Conservation (phyloP, 148 eudicot species). For the Polygonum aviculare region DNA sequence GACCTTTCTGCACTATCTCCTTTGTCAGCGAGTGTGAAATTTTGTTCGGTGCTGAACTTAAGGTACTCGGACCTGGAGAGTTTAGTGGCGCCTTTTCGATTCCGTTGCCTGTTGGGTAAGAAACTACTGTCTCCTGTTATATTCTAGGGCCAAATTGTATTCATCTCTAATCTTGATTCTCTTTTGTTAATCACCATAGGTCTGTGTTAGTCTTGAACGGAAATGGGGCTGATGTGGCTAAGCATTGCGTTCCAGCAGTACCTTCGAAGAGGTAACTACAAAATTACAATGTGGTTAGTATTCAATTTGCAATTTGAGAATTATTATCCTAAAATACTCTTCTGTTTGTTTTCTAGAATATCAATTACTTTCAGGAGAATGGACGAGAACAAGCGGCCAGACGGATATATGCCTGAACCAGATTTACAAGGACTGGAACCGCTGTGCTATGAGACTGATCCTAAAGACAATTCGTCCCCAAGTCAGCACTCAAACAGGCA, state of each 20-base stretch:
- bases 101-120: slow-evolving; percentile 89
- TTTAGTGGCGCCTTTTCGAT: slow-evolving; percentile 53
- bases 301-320: background rate
- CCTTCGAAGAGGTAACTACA: slow-evolving; percentile 31
- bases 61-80: slow-evolving; percentile 64
- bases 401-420: slow-evolving; percentile 24
- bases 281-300: background rate
- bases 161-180: background rate
- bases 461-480: slow-evolving; percentile 11
- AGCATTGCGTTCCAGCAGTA: slow-evolving; percentile 53
- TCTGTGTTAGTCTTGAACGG: slow-evolving; percentile 41
- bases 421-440: slow-evolving; percentile 34
- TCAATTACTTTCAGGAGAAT: slow-evolving; percentile 42
- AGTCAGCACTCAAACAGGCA: slow-evolving; percentile 10
- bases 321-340: background rate
- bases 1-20: slow-evolving; percentile 94
- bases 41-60: slow-evolving; percentile 72
- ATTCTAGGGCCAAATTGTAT: background rate
- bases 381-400: slow-evolving; percentile 32
- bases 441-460: slow-evolving; percentile 19
- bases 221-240: slow-evolving; percentile 46
- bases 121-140: background rate
- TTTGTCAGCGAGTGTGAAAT: slow-evolving; percentile 90
- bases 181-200: slow-evolving; percentile 15
- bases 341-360: slow-evolving; percentile 21